Base-by-base conservation (phyloP, 192 early-diverging fungal species). In the Rhizophagus sp. region DNA sequence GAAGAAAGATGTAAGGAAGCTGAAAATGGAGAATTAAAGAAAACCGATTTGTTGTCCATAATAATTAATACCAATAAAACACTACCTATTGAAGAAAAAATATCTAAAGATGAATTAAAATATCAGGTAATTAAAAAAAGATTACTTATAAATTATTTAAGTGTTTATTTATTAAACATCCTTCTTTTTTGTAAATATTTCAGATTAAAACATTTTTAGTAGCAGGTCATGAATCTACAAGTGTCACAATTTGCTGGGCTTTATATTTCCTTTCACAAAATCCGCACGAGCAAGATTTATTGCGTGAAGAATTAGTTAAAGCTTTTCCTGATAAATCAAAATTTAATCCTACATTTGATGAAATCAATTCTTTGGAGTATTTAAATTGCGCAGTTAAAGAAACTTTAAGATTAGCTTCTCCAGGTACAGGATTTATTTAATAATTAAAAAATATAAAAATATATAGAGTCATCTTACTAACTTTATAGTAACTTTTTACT, bases 201-300 rank as follows among this genome's bases (percentile, higher is more conserved):
- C 27, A 73, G 39, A 72, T 49, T 15, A 44, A 52, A 47, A 72
- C 70, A 50, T 49, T 73, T 47, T 27, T 73, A 15, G 6, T 27
- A 12, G 90, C 90, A 13, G 90, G 90, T 11, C 90, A 91, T 72
- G 89, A 89, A 81, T 90, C 90, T 2, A 89, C 90, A 0, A 84
- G 84, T 34, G 82, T 84, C 6, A 77, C 86, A 0, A 68, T 85
- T 13, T 84, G 83, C 13, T 91, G 89, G 89, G 83, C 86, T 72
- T 82, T 91, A 36, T 82, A 87, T 64, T 75, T 88, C 49, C 81
- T 91, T 25, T 86, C 90, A 27, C 74, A 82, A 25, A 24, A 89
- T 36, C 89, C 73, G 12, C 72, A 83, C 0, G 62, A 85, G 13
- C 89, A 91, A 41, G 81, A 79, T 17, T 76, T 73, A 1, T 80